Percentiles rank a stretch among this genome's conserved stretches.
Evolutionary conservation across 2,329 filamentous ascomycete genomes (phyloP).

Genomic region (Clarireedia paspali): DNA sequence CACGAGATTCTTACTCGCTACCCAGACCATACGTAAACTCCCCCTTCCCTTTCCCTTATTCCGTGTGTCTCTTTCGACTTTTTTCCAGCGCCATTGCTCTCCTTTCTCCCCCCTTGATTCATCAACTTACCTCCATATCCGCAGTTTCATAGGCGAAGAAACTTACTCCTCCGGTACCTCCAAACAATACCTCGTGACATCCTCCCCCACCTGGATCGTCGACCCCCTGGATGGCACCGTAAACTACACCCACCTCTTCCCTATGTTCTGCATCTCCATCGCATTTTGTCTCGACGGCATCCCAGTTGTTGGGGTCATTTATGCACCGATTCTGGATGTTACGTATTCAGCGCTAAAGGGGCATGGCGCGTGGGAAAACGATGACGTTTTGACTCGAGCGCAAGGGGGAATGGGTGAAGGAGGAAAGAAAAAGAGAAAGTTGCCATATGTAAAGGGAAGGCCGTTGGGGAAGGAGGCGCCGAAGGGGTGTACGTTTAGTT

Average conservation of each 20-base stretch:
- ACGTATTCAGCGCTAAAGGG: slow-evolving; percentile 61
- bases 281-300: slow-evolving; percentile 53
- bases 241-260: slow-evolving; percentile 60
- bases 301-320: slow-evolving; percentile 63
- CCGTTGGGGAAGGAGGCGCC: slow-evolving; percentile 58
- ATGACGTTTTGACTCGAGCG: slow-evolving; percentile 5
- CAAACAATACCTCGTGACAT: slow-evolving; percentile 58
- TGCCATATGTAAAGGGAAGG: slow-evolving; percentile 57
- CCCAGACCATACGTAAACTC: slow-evolving; percentile 54
- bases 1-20: slow-evolving; percentile 50
- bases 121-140: neutral
- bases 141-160: slow-evolving; percentile 70
- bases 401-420: neutral
- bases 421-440: slow-evolving; percentile 43
- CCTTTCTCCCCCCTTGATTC: neutral
- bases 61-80: too few relatives aligned
- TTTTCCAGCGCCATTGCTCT: neutral
- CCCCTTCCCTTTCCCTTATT: neutral
- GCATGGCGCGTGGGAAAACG: slow-evolving; percentile 49
- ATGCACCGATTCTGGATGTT: slow-evolving; percentile 62
- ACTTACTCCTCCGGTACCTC: slow-evolving; percentile 62
- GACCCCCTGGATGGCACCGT: slow-evolving; percentile 56
- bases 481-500: slow-evolving; percentile 62
- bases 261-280: slow-evolving; percentile 76
- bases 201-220: slow-evolving; percentile 64